Conservation (phyloP, 108 stramenopile species). For the Nannochloropsis oceanica region DNA sequence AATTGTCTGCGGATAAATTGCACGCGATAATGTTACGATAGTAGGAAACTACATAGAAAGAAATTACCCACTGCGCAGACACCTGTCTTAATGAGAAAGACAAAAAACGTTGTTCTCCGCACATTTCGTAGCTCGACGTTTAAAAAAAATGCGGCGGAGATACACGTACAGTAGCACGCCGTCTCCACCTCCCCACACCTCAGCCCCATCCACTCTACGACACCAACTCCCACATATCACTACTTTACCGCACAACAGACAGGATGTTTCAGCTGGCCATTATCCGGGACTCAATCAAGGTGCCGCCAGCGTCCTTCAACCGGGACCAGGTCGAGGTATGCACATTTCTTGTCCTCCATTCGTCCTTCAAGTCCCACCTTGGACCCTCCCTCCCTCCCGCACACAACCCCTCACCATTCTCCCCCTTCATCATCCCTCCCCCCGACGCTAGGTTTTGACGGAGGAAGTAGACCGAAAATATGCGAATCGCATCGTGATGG, state of each 20-base stretch:
- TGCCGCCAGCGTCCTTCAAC: neutral
- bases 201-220: no score
- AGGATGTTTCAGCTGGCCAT: conserved; percentile 1
- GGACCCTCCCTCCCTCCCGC: neutral
- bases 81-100: no score
- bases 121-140: no score
- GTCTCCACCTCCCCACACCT: no score
- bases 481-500: neutral
- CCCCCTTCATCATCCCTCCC: neutral
- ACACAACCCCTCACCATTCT: neutral
- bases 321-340: conserved; percentile 1
- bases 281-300: neutral
- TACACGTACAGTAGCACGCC: no score
- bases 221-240: no score
- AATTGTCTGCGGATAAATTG: no score
- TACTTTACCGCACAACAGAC: neutral
- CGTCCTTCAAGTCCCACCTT: neutral
- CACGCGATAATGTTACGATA: no score
- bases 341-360: neutral
- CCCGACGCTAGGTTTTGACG: conserved; percentile 1
- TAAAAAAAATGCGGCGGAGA: no score
- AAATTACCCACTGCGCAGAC: no score
- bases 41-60: no score
- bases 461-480: conserved; percentile 18
- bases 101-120: no score